A percentile compares a stretch with the other conserved stretches of the same genome.
These are phyloP conservation scores for Euphorbia celastroides DNA, from an alignment of 441 rosid species.

Conservation along the genomic window DNA sequence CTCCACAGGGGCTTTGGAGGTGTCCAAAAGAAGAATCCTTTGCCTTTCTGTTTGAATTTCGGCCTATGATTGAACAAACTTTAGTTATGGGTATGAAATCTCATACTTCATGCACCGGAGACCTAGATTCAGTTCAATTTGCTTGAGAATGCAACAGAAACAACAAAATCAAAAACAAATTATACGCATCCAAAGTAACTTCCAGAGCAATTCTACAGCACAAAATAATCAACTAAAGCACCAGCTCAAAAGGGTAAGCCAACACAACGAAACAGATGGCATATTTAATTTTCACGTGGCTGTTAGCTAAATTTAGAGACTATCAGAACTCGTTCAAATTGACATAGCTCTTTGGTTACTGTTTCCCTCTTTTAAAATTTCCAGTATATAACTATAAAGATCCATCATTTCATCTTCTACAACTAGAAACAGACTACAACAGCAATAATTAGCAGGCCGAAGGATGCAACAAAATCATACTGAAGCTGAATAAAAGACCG, in stretches of 20 bases:
- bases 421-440: background rate
- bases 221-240: background rate
- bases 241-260: background rate
- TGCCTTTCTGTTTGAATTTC: slow-evolving; percentile 97
- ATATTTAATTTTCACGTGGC: background rate
- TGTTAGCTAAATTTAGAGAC: background rate
- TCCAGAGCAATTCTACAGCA: background rate
- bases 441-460: background rate
- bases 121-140: background rate
- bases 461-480: background rate
- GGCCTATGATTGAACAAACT: slow-evolving; percentile 45
- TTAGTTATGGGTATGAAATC: background rate
- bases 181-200: background rate
- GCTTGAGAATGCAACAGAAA: background rate
- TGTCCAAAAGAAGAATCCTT: slow-evolving; percentile 79
- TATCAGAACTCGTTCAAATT: background rate
- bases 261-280: background rate
- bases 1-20: slow-evolving; percentile 85
- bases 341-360: background rate
- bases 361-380: background rate
- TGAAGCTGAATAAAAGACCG: background rate
- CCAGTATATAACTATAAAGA: background rate
- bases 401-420: background rate
- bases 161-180: background rate
- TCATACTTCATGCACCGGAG: background rate